Evolutionary conservation across 2,329 filamentous ascomycete species (phyloP), one percentile per base, ranked within the genome.

Genomic region (Trichoderma endophyticum): DNA sequence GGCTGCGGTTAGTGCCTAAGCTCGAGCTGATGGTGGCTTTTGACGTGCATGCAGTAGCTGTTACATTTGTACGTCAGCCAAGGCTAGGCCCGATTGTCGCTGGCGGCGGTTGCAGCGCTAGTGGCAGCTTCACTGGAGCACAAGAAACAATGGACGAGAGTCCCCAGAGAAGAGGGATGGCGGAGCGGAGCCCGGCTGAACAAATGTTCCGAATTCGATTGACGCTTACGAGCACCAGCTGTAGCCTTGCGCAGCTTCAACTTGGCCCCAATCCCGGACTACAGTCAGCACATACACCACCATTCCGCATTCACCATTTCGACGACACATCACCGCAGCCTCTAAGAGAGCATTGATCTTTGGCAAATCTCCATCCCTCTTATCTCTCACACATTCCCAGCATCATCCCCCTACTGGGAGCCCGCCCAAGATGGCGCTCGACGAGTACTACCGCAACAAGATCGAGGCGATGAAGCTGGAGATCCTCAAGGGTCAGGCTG

Each of bases 391-490:
- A 21, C 12, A 36, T 60, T 14, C 34, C 9, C 56, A 61, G 34
- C 39, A 18, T 21, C 26, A 36, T 34, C 18, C 54, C 75, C 70
- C 64, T 72, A 60, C 34, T 34, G 69, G 72, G 72, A 74, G 61
- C 73, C 54, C 75, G 78, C 75, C 66, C 89, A 91, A 81, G 82
- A 99, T 99, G 96, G 95, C 95, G 89, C 93, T 99, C 85, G 96
- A 98, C 84, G 97, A 93, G 84, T 99, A 98, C 87, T 99, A 97
- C 84, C 93, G 96, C 86, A 98, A 98, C 88, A 99, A 99, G 89
- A 98, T 98, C 85, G 96, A 99, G 93, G 91, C 93, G 83, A 97
- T 98, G 93, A 98, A 98, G 92, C 94, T 99, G 83, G 95, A 99
- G 90, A 99, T 99, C 82, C 95, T 99, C 82, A 95, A 98, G 85